Conservation (phyloP, 2,329 filamentous ascomycete species). For the Elsinoe fawcettii region DNA sequence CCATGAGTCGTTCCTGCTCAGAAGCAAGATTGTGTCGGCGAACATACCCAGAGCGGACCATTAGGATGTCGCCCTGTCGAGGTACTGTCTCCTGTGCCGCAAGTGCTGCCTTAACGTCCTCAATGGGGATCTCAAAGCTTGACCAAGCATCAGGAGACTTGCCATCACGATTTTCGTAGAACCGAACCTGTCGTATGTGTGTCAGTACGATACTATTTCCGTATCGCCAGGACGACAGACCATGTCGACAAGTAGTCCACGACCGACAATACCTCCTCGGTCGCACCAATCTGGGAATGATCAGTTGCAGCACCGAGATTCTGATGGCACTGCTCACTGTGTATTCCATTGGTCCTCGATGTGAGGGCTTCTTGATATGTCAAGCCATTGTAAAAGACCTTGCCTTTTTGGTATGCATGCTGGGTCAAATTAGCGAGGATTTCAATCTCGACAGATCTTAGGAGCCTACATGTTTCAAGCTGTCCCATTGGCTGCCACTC, state of each 20-base stretch:
- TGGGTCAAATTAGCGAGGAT: slow-evolving; percentile 31
- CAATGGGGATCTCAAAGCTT: slow-evolving; percentile 46
- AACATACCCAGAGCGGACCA: slow-evolving; percentile 47
- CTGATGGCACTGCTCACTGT: slow-evolving; percentile 23
- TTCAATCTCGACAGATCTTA: neutral
- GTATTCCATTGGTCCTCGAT: slow-evolving; percentile 20
- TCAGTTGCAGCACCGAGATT: neutral
- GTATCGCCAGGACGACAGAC: no score
- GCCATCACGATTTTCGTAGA: slow-evolving; percentile 37
- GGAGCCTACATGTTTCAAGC: slow-evolving; percentile 23
- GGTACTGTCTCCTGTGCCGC: slow-evolving; percentile 40
- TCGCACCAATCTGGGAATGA: neutral
- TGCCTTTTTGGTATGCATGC: slow-evolving; percentile 28
- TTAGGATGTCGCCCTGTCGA: slow-evolving; percentile 48
- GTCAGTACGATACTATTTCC: neutral
- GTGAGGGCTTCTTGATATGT: slow-evolving; percentile 20
- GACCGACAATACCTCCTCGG: neutral
- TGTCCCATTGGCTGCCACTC: slow-evolving; percentile 40
- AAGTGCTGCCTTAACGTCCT: slow-evolving; percentile 42
- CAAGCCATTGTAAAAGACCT: slow-evolving; percentile 23
- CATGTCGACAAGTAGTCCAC: neutral
- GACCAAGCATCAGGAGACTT: slow-evolving; percentile 47
- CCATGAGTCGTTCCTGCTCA: neutral
- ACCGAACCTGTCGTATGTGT: neutral
- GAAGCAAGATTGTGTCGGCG: slow-evolving; percentile 22